phyloP scores from a whole-genome alignment of 352 stramenopile genomes.

The Lagenidium giganteum region DNA sequence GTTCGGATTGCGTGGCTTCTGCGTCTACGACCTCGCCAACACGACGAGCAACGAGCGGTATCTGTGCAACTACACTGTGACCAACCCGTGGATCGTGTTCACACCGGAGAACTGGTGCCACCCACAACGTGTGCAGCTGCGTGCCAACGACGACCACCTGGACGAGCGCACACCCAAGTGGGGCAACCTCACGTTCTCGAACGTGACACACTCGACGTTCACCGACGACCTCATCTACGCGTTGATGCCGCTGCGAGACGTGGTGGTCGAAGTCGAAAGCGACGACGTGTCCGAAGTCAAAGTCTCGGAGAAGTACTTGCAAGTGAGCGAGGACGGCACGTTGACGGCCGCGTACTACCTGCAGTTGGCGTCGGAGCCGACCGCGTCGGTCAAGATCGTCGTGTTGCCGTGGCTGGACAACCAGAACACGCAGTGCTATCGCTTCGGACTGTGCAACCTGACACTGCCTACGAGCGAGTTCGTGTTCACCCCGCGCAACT shows the following conservation, averaged over 20 bases:
- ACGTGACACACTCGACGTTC: constrained; percentile 53
- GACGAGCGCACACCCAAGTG: constrained; percentile 41
- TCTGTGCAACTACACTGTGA: constrained; percentile 71
- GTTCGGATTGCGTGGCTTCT: constrained; percentile 45
- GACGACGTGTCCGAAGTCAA: constrained; percentile 55
- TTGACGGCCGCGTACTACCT: constrained; percentile 40
- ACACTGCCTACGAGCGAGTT: constrained; percentile 47
- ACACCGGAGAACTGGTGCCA: constrained; percentile 64
- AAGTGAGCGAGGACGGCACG: constrained; percentile 51
- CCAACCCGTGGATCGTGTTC: constrained; percentile 73
- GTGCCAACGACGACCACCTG: constrained; percentile 50
- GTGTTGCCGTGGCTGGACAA: constrained; percentile 62
- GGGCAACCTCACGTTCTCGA: constrained; percentile 48
- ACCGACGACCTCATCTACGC: constrained; percentile 68
- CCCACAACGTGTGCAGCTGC: constrained; percentile 41
- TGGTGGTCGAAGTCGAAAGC: constrained; percentile 49
- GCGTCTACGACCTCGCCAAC: constrained; percentile 62
- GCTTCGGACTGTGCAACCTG: constrained; percentile 67
- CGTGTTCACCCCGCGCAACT: constrained; percentile 56
- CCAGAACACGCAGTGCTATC: constrained; percentile 58
- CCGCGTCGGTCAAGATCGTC: constrained; percentile 53
- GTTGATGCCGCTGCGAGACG: constrained; percentile 22
- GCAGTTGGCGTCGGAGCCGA: constrained; percentile 51
- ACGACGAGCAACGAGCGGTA: constrained; percentile 62
- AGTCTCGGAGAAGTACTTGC: constrained; percentile 45